phyloP scores from a whole-genome alignment of 305 asterid genomes.

The Ilex paraguariensis region DNA sequence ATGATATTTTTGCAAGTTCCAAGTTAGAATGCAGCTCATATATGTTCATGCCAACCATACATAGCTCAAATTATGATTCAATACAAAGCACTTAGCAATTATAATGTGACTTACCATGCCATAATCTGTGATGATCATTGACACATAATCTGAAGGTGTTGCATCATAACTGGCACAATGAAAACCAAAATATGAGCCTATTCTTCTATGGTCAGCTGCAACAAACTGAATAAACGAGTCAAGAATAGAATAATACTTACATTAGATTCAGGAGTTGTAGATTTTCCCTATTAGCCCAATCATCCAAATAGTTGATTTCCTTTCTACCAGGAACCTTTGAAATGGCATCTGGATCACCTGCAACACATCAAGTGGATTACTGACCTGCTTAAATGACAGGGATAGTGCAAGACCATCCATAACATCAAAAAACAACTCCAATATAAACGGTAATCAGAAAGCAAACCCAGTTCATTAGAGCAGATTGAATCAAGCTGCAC shows the following conservation, averaged over 20 bases:
- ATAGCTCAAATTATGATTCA: conserved; percentile 3
- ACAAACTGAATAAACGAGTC: conserved; percentile 9
- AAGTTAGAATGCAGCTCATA: background rate
- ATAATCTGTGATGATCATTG: conserved; percentile 78
- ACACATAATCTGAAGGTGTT: conserved; percentile 81
- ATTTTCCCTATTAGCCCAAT: conserved; percentile 61
- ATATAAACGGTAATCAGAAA: background rate
- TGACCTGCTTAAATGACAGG: conserved; percentile 23
- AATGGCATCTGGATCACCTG: conserved; percentile 79
- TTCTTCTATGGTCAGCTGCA: conserved; percentile 9
- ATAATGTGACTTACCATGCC: conserved; percentile 67
- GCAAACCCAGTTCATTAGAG: conserved; percentile 82
- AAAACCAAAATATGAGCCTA: conserved; percentile 6
- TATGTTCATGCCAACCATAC: background rate
- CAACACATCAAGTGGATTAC: conserved; percentile 13
- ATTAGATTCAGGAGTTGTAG: conserved; percentile 69
- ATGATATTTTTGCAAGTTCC: background rate
- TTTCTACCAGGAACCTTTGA: conserved; percentile 66
- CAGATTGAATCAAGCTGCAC: conserved; percentile 96
- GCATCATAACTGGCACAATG: conserved; percentile 72
- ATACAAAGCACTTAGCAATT: background rate
- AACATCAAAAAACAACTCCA: background rate
- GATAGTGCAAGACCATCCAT: background rate
- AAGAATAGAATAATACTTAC: conserved; percentile 35
- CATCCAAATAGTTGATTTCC: conserved; percentile 50